phyloP scores from a whole-genome alignment of 1,284 basidiomycete genomes.

The Sporisorium reilianum region DNA sequence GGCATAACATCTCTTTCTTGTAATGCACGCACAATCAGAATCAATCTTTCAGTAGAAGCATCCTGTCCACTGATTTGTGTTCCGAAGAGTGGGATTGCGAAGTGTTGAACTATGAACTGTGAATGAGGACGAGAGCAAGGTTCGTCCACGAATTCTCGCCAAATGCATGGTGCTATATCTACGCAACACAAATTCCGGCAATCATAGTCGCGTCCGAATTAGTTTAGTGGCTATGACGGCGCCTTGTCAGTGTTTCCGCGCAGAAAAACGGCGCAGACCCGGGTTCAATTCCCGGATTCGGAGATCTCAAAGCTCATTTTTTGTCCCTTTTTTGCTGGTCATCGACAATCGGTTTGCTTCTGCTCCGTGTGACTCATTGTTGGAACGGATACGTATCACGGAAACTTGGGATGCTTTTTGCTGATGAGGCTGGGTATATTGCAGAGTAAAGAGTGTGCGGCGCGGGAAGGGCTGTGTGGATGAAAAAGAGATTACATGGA shows the following conservation, averaged over 20 bases:
- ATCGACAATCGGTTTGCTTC: too few relatives aligned
- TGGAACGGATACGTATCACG: too few relatives aligned
- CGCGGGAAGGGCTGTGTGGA: background rate
- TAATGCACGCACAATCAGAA: background rate
- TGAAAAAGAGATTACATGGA: conserved; percentile 3
- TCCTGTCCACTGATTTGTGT: too few relatives aligned
- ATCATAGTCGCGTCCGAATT: conserved; percentile 43
- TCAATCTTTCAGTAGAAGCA: background rate
- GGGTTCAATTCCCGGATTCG: conserved; percentile 62
- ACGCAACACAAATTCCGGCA: rapidly evolving
- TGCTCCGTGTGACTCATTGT: background rate
- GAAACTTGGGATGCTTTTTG: background rate
- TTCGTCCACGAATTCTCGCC: too few relatives aligned
- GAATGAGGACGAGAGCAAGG: background rate
- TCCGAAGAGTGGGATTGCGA: too few relatives aligned
- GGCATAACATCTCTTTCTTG: background rate
- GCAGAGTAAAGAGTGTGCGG: conserved; percentile 2
- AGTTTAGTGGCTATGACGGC: conserved; percentile 63
- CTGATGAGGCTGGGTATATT: conserved; percentile 17
- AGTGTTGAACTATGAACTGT: too few relatives aligned
- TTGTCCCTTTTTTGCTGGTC: background rate
- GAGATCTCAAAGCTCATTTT: conserved; percentile 23
- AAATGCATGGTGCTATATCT: too few relatives aligned
- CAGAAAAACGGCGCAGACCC: conserved; percentile 51
- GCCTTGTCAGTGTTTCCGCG: conserved; percentile 53